Evolutionary conservation across 2,329 filamentous ascomycete species (phyloP), one percentile per base, ranked within the genome.

Genomic region (Cercospora zeina): DNA sequence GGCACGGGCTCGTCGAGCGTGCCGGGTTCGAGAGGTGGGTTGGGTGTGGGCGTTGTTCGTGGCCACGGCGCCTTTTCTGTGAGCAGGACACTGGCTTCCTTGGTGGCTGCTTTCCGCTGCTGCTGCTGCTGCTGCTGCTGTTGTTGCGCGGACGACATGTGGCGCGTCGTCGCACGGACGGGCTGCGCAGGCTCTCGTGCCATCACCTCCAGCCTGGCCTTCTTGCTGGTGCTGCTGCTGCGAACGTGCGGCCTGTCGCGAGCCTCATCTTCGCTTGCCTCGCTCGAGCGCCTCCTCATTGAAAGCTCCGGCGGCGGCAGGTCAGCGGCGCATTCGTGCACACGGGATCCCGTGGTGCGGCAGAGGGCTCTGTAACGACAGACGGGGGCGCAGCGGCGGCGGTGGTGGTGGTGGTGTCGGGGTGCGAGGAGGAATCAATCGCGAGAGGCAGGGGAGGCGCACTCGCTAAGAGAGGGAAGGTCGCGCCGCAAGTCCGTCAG

Each of bases 41-140:
- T 68, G 31, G 69, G 39, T 14, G 65, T 56, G 14, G 65, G 42
- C 9, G 58, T 21, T 16, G 66, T 61, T 27, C 61, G 68, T 54
- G 66, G 53, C 67, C 63, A 69, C 24, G 58, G 30, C 34, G 60
- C 49, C 39, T 66, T 57, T 13, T 62, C 62, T 13, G 61, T 24
- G 16, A 49, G 57, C 27, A 63, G 60, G 50, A 65, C 34, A 59
- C 45, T 19, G 62, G 63, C 39, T 54, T 14, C 61, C 62, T 62
- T 60, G 56, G 61, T 53, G 42, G 42, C 56, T 58, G 33, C 14
- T n/a, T 53, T 39, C 21, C 34, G 42, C 21, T 58, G 56, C 33
- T 42, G 56, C 56, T 63, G 62, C 58, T 68, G 67, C 34, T 65
- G 67, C n/a, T 65, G 67, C 33, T 68, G 65, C 49, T 64, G 54